Conservation (phyloP, 2,329 filamentous ascomycete species). For the Stagonosporopsis vannaccii region DNA sequence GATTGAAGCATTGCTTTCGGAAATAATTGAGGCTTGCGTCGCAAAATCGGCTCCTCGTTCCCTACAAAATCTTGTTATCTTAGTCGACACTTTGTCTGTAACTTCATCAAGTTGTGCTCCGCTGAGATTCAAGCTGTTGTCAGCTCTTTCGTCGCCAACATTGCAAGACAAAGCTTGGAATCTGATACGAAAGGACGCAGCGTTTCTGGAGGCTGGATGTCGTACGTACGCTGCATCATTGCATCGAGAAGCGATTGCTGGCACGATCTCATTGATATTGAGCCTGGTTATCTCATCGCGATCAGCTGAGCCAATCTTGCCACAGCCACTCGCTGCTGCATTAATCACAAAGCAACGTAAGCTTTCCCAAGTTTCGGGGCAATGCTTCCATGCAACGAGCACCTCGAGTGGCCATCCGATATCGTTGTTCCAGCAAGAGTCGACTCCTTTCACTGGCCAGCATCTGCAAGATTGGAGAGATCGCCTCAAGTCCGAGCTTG, state of each 20-base stretch:
- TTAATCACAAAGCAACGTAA: slow-evolving; percentile 41
- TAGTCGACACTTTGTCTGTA: slow-evolving; percentile 29
- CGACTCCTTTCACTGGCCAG: slow-evolving; percentile 45
- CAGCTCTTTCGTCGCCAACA: slow-evolving; percentile 33
- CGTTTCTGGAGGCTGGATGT: slow-evolving; percentile 18
- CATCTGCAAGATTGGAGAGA: slow-evolving; percentile 59
- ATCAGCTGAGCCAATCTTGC: slow-evolving; percentile 24
- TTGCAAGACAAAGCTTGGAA: slow-evolving; percentile 31
- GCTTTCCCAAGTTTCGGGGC: slow-evolving; percentile 10
- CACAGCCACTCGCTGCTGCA: slow-evolving; percentile 26
- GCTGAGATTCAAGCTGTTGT: slow-evolving; percentile 33
- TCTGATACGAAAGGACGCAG: slow-evolving; percentile 20
- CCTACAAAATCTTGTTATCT: slow-evolving; percentile 15
- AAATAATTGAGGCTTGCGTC: slow-evolving; percentile 24
- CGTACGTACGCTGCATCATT: slow-evolving; percentile 18
- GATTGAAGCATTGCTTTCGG: slow-evolving; percentile 24
- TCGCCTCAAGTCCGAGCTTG: slow-evolving; percentile 54
- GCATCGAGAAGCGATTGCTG: slow-evolving; percentile 28
- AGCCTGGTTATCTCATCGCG: slow-evolving; percentile 30
- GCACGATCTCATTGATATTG: slow-evolving; percentile 41
- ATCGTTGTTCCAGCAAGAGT: slow-evolving; percentile 48
- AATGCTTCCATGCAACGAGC: slow-evolving; percentile 29
- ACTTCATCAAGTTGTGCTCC: slow-evolving; percentile 17
- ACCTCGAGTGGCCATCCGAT: slow-evolving; percentile 16
- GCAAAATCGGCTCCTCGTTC: slow-evolving; percentile 10